Base-by-base conservation (phyloP, 306 rosid genomes). In the Vachellia pachyceras region DNA sequence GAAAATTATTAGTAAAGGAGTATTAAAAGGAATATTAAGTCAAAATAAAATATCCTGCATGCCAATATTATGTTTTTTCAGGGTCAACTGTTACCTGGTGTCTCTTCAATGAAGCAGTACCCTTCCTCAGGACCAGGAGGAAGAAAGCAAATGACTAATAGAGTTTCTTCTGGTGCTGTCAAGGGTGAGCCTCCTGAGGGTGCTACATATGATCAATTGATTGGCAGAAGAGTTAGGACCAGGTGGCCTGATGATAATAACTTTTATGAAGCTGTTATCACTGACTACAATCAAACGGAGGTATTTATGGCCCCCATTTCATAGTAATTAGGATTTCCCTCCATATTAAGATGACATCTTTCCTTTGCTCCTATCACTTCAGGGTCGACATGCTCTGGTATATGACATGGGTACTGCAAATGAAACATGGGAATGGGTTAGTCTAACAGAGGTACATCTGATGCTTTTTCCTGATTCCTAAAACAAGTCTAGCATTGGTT, bases 171-270 rank as follows among this genome's bases (percentile, higher is more conserved):
- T 7, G 87, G 86, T 77, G 87, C 95, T 20, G 66, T 82, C 79
- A 73, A 80, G 75, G 87, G 79, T 73, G 95, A 88, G 82, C 90
- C 72, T 69, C 85, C 87, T 15, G 94, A 92, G 76, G 97, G 92
- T 72, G 87, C 86, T 40, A 68, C 89, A n/a, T 50, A 75, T 84
- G 89, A 83, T 78, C 78, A 92, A 42, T 86, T 92, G 83, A 82
- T 92, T 76, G 97, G 97, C 69, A 90, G 91, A 87, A 95, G 87
- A 90, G 95, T 95, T 33, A 85, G 94, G 84, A 95, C 98, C 44
- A 90, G 90, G 87, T 95, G 98, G 98, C 98, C 98, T 9, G 98
- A 92, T 75, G 98, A 95, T 85, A 95, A 95, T 88, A 89, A 88
- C 83, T 95, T 95, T 75, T 95, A 95, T 82, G 97, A 95, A 91